Evolutionary conservation across 2,329 filamentous ascomycete genomes (phyloP).

Genomic region (Pseudonectria buxi): DNA sequence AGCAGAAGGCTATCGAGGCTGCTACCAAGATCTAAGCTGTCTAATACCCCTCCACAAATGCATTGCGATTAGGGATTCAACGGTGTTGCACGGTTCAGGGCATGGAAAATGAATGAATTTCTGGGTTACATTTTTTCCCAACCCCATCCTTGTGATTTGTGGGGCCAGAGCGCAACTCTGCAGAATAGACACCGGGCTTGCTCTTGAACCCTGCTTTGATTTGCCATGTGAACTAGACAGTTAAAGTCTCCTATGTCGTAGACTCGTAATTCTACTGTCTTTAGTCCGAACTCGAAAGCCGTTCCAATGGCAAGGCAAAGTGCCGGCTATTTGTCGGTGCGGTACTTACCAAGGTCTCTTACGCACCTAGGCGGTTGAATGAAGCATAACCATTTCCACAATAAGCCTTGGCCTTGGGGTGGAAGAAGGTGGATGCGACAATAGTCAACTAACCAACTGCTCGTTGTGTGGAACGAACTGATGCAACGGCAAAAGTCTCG

Average conservation of each 20-base stretch:
- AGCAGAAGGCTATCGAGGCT: conserved; percentile 85
- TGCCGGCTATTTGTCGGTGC: too few relatives aligned
- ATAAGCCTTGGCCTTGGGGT: too few relatives aligned
- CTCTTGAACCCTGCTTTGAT: conserved; percentile 15
- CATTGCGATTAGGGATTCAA: conserved; percentile 34
- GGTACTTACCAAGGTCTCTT: too few relatives aligned
- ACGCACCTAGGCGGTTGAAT: too few relatives aligned
- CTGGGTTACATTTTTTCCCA: conserved; percentile 28
- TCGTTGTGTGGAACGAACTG: too few relatives aligned
- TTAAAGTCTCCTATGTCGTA: neutral
- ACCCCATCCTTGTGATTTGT: conserved; percentile 22
- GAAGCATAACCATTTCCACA: too few relatives aligned
- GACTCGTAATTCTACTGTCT: too few relatives aligned
- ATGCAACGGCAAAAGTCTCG: too few relatives aligned
- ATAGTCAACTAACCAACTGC: too few relatives aligned
- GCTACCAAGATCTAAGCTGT: conserved; percentile 91
- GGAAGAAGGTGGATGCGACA: too few relatives aligned
- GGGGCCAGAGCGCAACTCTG: conserved; percentile 22
- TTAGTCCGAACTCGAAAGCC: too few relatives aligned
- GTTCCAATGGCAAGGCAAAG: too few relatives aligned
- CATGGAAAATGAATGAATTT: conserved; percentile 38
- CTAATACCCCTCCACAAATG: conserved; percentile 31
- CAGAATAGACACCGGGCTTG: conserved; percentile 31
- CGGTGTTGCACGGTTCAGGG: conserved; percentile 36
- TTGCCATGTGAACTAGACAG: conserved; percentile 1